These are phyloP conservation scores for Limnomonas spitsbergensis DNA, from an alignment of 139 green algal genomes.

Conservation along the genomic window DNA sequence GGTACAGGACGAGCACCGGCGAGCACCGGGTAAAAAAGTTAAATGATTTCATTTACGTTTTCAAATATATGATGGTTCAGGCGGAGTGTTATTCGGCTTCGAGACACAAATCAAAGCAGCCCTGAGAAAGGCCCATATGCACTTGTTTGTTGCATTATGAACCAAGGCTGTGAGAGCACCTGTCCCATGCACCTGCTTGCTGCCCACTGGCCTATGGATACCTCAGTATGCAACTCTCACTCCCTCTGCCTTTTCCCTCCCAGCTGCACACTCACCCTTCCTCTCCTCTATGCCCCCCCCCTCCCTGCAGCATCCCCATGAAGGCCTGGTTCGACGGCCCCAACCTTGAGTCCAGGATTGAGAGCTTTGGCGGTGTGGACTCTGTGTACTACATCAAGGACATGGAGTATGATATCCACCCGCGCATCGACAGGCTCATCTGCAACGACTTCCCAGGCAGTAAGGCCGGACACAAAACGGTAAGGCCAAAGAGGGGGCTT, in stretches of 20 bases:
- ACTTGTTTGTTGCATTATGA: neutral
- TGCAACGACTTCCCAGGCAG: neutral
- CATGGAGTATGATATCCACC: conserved; percentile 31
- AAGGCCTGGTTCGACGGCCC: conserved; percentile 15
- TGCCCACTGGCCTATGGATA: too few relatives aligned
- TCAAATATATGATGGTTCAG: too few relatives aligned
- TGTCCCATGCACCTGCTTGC: neutral
- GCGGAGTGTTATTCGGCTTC: neutral
- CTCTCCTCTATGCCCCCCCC: neutral
- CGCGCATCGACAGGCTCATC: conserved; percentile 25
- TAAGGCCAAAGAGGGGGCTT: too few relatives aligned
- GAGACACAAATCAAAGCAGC: neutral
- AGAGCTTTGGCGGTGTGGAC: conserved; percentile 29
- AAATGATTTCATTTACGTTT: too few relatives aligned
- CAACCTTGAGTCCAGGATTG: conserved; percentile 22
- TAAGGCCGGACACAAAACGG: too few relatives aligned
- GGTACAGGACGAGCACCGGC: conserved; percentile 18
- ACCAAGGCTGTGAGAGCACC: neutral
- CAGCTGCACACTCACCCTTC: neutral
- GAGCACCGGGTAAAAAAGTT: too few relatives aligned
- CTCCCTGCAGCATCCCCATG: conserved; percentile 4
- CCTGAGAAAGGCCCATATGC: neutral
- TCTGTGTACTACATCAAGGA: neutral
- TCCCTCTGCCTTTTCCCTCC: too few relatives aligned
- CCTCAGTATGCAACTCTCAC: too few relatives aligned